Evolutionary conservation across 805 yeast species (phyloP).

Genomic region (Hanseniaspora lachancei): DNA sequence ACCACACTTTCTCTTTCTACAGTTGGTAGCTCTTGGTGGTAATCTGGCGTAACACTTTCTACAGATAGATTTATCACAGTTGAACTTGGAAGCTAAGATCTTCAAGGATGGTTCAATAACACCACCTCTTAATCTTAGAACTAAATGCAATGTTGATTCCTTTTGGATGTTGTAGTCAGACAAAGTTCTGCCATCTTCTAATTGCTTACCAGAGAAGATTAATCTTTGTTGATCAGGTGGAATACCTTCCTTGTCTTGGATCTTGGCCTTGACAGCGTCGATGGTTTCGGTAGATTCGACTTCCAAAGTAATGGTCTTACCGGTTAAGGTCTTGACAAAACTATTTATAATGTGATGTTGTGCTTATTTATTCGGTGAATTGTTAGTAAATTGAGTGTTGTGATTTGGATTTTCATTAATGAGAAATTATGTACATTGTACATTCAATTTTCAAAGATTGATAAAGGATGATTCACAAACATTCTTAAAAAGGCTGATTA

Average conservation of each 20-base stretch:
- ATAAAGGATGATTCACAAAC: no score
- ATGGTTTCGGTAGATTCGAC: constrained; percentile 96
- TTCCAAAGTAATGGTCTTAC: constrained; percentile 97
- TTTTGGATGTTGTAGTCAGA: constrained; percentile 97
- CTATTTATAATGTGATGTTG: constrained; percentile 99
- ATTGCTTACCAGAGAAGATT: constrained; percentile 94
- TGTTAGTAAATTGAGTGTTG: background rate
- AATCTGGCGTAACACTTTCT: constrained; percentile 99
- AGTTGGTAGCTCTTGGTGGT: constrained; percentile 99
- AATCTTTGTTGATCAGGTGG: constrained; percentile 97
- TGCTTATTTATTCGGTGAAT: constrained; percentile 40
- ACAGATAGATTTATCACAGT: constrained; percentile 98
- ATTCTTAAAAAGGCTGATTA: no score
- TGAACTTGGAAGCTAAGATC: constrained; percentile 98
- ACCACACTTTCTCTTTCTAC: constrained; percentile 99
- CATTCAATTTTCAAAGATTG: no score
- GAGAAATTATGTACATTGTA: no score
- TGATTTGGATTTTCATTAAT: background rate
- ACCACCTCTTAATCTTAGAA: constrained; percentile 97
- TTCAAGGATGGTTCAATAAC: constrained; percentile 99
- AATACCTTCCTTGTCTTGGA: constrained; percentile 94
- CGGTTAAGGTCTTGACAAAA: constrained; percentile 98
- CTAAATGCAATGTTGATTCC: constrained; percentile 93
- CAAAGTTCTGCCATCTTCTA: constrained; percentile 91
- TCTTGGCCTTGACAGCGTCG: constrained; percentile 92